These are phyloP conservation scores for Colletotrichum tanaceti DNA, from an alignment of 2,329 filamentous ascomycete genomes.

Conservation along the genomic window DNA sequence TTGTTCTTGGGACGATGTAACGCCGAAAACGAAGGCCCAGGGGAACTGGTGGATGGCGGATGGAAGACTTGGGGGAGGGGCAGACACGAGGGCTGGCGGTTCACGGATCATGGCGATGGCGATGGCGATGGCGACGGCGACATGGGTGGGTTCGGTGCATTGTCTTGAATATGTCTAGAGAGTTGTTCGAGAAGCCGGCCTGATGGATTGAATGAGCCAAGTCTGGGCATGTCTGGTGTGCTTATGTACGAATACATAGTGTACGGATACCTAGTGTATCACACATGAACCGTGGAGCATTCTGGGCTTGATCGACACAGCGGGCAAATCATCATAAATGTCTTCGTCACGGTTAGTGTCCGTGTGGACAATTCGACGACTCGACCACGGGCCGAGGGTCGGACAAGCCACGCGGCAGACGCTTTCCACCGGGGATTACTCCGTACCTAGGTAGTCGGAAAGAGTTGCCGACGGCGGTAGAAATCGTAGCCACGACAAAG, in stretches of 20 bases:
- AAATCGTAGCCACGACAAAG: slow-evolving; percentile 9
- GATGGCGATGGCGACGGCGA: background rate
- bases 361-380: too few species aligned
- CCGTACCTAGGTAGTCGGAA: too few species aligned
- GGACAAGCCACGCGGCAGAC: slow-evolving; percentile 16
- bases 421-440: background rate
- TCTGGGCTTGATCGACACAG: slow-evolving; percentile 31
- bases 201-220: background rate
- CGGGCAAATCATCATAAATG: too few species aligned
- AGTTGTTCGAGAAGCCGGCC: background rate
- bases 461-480: slow-evolving; percentile 9
- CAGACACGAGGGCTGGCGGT: slow-evolving; percentile 14
- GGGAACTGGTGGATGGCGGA: slow-evolving; percentile 20
- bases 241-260: background rate
- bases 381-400: slow-evolving; percentile 14
- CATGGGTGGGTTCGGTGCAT: slow-evolving; percentile 13
- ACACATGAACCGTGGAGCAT: slow-evolving; percentile 20
- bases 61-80: background rate
- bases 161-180: slow-evolving; percentile 3
- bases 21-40: slow-evolving; percentile 23
- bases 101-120: background rate
- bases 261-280: background rate
- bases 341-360: too few species aligned
- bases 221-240: slow-evolving; percentile 1
- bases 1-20: slow-evolving; percentile 33